These are phyloP conservation scores for Aspergillus tubingensis DNA, from an alignment of 2,329 filamentous ascomycete genomes.

Conservation along the genomic window DNA sequence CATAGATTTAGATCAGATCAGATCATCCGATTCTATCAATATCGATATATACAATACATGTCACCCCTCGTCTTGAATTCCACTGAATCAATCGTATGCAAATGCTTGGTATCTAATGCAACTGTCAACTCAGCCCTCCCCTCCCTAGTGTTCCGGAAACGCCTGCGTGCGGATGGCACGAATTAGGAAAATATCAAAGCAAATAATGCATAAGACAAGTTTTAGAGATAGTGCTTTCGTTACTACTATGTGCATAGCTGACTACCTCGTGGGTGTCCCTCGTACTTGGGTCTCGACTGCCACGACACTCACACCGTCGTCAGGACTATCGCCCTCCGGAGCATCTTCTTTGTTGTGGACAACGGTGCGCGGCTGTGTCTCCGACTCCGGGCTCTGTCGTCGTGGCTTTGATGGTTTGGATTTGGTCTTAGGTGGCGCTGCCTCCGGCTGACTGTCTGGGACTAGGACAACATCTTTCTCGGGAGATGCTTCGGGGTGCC, in stretches of 20 bases:
- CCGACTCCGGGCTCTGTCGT: background rate
- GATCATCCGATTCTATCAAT: background rate
- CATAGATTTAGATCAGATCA: background rate
- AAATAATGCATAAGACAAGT: constrained; percentile 9
- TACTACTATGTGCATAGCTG: constrained; percentile 1
- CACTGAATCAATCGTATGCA: constrained; percentile 11
- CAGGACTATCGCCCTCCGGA: background rate
- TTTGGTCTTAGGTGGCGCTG: background rate
- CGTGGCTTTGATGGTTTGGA: background rate
- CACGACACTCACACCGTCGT: background rate
- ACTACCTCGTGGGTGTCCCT: constrained; percentile 26
- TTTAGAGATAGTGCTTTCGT: constrained; percentile 2
- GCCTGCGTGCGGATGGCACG: background rate
- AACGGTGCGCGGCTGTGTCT: background rate
- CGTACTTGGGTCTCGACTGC: constrained; percentile 27
- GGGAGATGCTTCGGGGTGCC: background rate
- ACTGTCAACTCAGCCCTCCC: background rate
- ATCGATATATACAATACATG: background rate
- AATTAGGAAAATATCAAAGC: constrained; percentile 1
- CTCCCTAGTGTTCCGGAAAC: background rate
- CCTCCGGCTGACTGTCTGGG: constrained; percentile 33
- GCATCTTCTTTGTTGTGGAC: background rate
- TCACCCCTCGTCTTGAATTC: background rate
- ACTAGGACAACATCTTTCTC: constrained; percentile 27
- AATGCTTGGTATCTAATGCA: constrained; percentile 28